Base-by-base conservation (phyloP, 139 green algal species). In the Coelastrella sp. region DNA sequence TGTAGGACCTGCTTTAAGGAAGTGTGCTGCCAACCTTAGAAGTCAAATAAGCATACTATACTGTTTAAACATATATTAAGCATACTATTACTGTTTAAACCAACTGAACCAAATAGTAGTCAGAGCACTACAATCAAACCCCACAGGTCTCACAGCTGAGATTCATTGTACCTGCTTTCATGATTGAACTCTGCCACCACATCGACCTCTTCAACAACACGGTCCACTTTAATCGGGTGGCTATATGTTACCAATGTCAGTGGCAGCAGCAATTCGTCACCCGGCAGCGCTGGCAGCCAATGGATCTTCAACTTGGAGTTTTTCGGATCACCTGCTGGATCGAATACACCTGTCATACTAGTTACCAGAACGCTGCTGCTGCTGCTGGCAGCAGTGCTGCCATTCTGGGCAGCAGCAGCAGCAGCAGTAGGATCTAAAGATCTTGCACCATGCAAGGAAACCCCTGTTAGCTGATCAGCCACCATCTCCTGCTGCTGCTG, bases 221-320 rank as follows among this genome's bases (percentile, higher is more conserved):
- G 60, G 73, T 89, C 94, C 13, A 94, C 56, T 76, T 95, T 95
- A 61, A 99, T 96, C 54, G 99, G 93, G 81, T 97, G 92, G 17
- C 95, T 96, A 85, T 97, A 96, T 60, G 96, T 86, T 47, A 97
- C 90, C 17, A 97, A 82, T 19, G 64, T 80, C 88, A 92, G 78
- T 19, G 60, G 80, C 85, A 92, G 83, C 61, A 89, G 78, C 59
- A 80, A 56, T 58, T 23, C n/a, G 17, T 23, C 68, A 23, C 6
- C 68, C 20, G 22, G 58, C 65, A 92, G 80, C 14, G 80, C 89
- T 56, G 89, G 80, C 65, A 99, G 93, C 97, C 97, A 99, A n/a
- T 96, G 98, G 77, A 99, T 92, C 93, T 99, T 99, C 47, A 98
- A 91, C 91, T 97, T 97, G 56, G 96, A 98, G 10, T 92, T 94